A percentile compares a stretch with the other conserved stretches of the same genome.
phyloP scores from a whole-genome alignment of 2,329 filamentous ascomycete genomes.

The Westerdykella aurantiaca region DNA sequence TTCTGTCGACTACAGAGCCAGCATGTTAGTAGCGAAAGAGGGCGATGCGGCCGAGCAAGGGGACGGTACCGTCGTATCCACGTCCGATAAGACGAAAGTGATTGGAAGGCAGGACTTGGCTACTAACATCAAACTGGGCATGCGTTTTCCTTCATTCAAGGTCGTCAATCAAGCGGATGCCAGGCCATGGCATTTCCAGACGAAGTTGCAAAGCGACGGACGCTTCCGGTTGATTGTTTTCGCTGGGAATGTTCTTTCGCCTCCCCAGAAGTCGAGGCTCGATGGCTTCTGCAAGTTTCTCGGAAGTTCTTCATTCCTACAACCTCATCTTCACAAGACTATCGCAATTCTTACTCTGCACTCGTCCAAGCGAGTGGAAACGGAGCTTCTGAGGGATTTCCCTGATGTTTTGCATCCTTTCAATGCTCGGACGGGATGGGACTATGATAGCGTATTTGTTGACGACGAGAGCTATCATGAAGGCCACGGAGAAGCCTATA shows the following conservation, averaged over 20 bases:
- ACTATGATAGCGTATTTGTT: slow-evolving; percentile 43
- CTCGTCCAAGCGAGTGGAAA: slow-evolving; percentile 44
- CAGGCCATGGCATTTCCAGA: slow-evolving; percentile 55
- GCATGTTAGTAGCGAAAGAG: slow-evolving; percentile 51
- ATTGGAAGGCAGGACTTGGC: slow-evolving; percentile 42
- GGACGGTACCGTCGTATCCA: slow-evolving; percentile 44
- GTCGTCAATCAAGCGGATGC: slow-evolving; percentile 55
- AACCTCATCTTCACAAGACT: slow-evolving; percentile 42
- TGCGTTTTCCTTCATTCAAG: slow-evolving; percentile 55
- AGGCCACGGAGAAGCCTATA: slow-evolving; percentile 45
- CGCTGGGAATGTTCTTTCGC: slow-evolving; percentile 50
- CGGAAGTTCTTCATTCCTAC: slow-evolving; percentile 38
- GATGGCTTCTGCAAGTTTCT: slow-evolving; percentile 46
- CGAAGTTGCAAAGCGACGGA: slow-evolving; percentile 52
- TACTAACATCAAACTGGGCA: slow-evolving; percentile 46
- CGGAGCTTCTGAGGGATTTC: slow-evolving; percentile 40
- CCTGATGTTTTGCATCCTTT: slow-evolving; percentile 42
- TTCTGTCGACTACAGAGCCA: slow-evolving; percentile 54
- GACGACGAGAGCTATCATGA: slow-evolving; percentile 43
- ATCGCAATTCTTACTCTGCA: slow-evolving; percentile 60
- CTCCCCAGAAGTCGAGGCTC: slow-evolving; percentile 43
- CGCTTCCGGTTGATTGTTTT: slow-evolving; percentile 58
- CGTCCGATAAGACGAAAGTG: slow-evolving; percentile 14
- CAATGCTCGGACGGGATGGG: slow-evolving; percentile 36
- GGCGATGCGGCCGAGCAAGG: slow-evolving; percentile 42